Percentiles rank a stretch among this genome's conserved stretches.
phyloP scores from a whole-genome alignment of 108 stramenopile genomes.

The Nitzschia sp. region DNA sequence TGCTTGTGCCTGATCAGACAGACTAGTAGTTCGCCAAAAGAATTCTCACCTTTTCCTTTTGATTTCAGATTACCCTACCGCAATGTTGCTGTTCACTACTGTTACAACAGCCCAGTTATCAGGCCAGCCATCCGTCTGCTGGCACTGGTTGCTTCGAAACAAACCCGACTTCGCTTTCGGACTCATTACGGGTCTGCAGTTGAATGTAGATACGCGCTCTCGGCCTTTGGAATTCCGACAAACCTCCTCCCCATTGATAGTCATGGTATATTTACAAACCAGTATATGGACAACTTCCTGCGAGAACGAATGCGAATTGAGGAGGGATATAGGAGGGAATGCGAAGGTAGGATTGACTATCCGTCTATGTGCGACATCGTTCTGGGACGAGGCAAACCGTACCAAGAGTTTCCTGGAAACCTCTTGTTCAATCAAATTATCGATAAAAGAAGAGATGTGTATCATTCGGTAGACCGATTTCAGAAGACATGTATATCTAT shows the following conservation, averaged over 20 bases:
- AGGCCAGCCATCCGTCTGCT: neutral
- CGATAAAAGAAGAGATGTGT: neutral
- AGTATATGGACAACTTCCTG: neutral
- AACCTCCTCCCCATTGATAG: neutral
- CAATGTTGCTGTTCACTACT: constrained; percentile 5
- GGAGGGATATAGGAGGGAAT: neutral
- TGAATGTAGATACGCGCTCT: constrained; percentile 1
- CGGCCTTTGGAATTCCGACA: constrained; percentile 11
- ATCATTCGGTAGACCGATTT: neutral
- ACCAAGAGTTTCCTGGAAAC: constrained; percentile 11
- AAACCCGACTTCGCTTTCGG: constrained; percentile 4
- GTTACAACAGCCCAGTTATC: neutral
- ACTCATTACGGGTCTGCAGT: neutral
- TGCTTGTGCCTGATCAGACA: too few relatives aligned
- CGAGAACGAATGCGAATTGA: neutral
- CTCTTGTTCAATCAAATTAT: neutral
- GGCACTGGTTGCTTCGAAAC: neutral
- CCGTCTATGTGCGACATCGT: constrained; percentile 1
- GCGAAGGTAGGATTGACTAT: neutral
- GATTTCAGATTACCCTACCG: constrained; percentile 1
- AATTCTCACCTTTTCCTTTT: too few relatives aligned
- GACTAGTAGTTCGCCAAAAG: too few relatives aligned
- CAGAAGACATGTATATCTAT: constrained; percentile 17
- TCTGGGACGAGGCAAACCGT: constrained; percentile 2
- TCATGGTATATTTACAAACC: neutral